A percentile compares a stretch with the other conserved stretches of the same genome.
These are phyloP conservation scores for Beauveria sp. DNA, from an alignment of 2,329 filamentous ascomycete species.

Conservation along the genomic window DNA sequence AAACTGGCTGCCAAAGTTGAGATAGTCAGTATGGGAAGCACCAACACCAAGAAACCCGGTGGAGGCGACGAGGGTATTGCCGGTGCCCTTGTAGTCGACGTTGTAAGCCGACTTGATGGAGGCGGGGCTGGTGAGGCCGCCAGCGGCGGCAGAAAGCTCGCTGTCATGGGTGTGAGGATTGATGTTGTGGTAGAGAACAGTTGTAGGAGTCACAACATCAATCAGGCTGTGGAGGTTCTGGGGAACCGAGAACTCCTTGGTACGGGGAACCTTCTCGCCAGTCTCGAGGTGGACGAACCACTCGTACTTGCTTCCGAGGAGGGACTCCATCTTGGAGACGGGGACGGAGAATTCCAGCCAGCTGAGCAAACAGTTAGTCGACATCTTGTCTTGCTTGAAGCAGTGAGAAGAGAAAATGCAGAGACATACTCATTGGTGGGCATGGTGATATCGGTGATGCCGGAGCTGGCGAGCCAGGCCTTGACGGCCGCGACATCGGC, in stretches of 20 bases:
- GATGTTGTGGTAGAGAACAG: slow-evolving; percentile 12
- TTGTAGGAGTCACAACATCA: slow-evolving; percentile 15
- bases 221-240: slow-evolving; percentile 12
- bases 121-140: slow-evolving; percentile 8
- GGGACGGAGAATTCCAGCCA: slow-evolving; percentile 11
- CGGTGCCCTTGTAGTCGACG: slow-evolving; percentile 13
- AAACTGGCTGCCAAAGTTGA: slow-evolving; percentile 3
- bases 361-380: background rate
- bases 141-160: background rate
- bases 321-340: slow-evolving; percentile 9
- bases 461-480: slow-evolving; percentile 16
- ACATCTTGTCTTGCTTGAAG: background rate
- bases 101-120: slow-evolving; percentile 13
- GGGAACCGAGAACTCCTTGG: slow-evolving; percentile 15
- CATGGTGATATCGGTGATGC: slow-evolving; percentile 8
- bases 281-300: slow-evolving; percentile 6
- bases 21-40: slow-evolving; percentile 10
- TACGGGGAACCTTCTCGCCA: slow-evolving; percentile 9
- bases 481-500: slow-evolving; percentile 16
- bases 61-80: slow-evolving; percentile 11
- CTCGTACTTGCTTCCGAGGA: slow-evolving; percentile 9
- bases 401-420: background rate
- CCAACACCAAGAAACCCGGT: slow-evolving; percentile 12
- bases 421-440: slow-evolving; percentile 12
- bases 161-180: background rate